Percentiles rank a stretch among this genome's conserved stretches.
phyloP scores from a whole-genome alignment of 441 rosid genomes.

The Gossypium aridum region DNA sequence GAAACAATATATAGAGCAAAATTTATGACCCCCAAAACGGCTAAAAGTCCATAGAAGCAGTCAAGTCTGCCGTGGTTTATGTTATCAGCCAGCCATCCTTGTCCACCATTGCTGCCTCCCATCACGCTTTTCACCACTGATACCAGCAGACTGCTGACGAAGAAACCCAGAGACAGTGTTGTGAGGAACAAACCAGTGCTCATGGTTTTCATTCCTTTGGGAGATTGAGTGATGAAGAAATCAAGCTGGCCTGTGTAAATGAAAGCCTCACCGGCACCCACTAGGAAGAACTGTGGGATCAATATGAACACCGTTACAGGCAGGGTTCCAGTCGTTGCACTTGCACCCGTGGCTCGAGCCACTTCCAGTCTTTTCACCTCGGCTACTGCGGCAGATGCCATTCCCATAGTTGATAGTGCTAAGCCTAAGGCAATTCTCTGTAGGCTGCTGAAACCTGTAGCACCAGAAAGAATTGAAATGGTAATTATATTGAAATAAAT shows the following conservation, averaged over 20 bases:
- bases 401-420: slow-evolving; percentile 28
- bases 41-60: slow-evolving; percentile 51
- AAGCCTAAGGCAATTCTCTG: slow-evolving; percentile 41
- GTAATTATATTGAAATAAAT: background rate
- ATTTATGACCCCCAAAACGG: slow-evolving; percentile 36
- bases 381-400: slow-evolving; percentile 32
- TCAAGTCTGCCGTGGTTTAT: slow-evolving; percentile 64
- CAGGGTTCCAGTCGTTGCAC: slow-evolving; percentile 13
- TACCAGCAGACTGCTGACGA: slow-evolving; percentile 56
- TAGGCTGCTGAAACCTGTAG: slow-evolving; percentile 37
- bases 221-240: slow-evolving; percentile 40
- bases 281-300: slow-evolving; percentile 39
- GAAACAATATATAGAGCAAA: slow-evolving; percentile 31
- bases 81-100: slow-evolving; percentile 58
- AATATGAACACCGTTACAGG: slow-evolving; percentile 33
- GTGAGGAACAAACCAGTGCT: slow-evolving; percentile 36
- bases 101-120: slow-evolving; percentile 18
- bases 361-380: slow-evolving; percentile 35
- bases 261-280: slow-evolving; percentile 43
- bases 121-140: slow-evolving; percentile 44
- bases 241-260: slow-evolving; percentile 48
- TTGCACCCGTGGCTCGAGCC: background rate
- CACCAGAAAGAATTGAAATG: background rate
- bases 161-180: slow-evolving; percentile 64
- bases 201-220: slow-evolving; percentile 40